Percentiles rank a stretch among this genome's conserved stretches.
Evolutionary conservation across 2,329 filamentous ascomycete genomes (phyloP).

Genomic region (Arthrobotrys iridis): DNA sequence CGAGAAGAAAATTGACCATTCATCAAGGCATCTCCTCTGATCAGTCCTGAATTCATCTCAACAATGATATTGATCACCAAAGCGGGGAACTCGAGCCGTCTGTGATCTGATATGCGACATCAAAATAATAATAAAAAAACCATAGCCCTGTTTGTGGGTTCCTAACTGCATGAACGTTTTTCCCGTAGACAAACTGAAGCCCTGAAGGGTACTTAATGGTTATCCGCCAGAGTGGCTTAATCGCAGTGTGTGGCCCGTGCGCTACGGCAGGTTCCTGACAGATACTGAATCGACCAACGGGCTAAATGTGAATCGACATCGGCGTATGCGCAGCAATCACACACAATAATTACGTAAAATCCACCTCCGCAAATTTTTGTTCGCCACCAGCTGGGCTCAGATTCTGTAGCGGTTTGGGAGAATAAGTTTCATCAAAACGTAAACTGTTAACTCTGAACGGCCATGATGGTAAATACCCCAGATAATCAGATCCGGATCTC

Average conservation of each 20-base stretch:
- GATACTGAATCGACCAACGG: not conserved
- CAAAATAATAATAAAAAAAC: too few relatives aligned
- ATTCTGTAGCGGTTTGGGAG: not conserved
- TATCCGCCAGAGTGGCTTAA: too few relatives aligned
- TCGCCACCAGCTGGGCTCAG: not conserved
- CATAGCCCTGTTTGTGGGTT: too few relatives aligned
- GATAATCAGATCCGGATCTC: not conserved
- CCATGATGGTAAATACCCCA: not conserved
- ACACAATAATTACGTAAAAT: constrained; percentile 43
- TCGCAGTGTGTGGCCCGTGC: not conserved
- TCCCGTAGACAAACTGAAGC: not conserved
- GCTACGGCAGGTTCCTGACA: not conserved
- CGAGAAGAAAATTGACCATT: not conserved
- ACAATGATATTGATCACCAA: too few relatives aligned
- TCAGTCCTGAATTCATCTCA: too few relatives aligned
- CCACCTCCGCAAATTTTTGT: not conserved
- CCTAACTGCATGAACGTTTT: not conserved
- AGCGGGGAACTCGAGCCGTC: too few relatives aligned
- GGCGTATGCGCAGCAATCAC: constrained; percentile 15
- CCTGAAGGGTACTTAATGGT: too few relatives aligned
- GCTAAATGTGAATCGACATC: constrained; percentile 6
- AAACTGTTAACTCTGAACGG: not conserved
- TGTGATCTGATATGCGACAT: too few relatives aligned
- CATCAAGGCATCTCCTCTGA: constrained; percentile 5
- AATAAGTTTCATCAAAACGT: not conserved